These are phyloP conservation scores for Moricandia moricandioides DNA, from an alignment of 345 rosid genomes.

Conservation along the genomic window DNA sequence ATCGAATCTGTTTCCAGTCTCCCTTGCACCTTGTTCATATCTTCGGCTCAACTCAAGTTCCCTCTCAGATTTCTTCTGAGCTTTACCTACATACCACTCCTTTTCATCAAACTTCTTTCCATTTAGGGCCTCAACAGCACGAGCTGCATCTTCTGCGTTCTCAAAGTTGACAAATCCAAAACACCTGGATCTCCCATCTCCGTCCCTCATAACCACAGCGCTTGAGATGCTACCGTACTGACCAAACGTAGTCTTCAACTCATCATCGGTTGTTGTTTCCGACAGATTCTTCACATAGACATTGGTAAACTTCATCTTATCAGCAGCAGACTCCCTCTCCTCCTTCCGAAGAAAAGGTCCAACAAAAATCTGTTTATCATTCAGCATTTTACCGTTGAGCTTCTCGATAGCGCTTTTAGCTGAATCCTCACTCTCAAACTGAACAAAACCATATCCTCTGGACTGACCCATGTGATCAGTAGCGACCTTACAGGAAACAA, in stretches of 20 bases:
- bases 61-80: conserved; percentile 89
- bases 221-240: conserved; percentile 70
- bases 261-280: conserved; percentile 56
- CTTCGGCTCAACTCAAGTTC: conserved; percentile 65
- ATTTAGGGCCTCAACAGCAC: conserved; percentile 81
- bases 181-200: conserved; percentile 78
- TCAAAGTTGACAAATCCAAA: conserved; percentile 98
- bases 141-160: conserved; percentile 79
- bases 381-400: conserved; percentile 65
- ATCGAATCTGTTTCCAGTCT: conserved; percentile 66
- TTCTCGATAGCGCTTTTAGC: conserved; percentile 70
- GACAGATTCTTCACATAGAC: conserved; percentile 78
- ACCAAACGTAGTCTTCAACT: conserved; percentile 55
- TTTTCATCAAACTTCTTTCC: conserved; percentile 76
- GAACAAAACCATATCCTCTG: conserved; percentile 81
- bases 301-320: conserved; percentile 61
- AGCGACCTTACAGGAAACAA: conserved; percentile 77
- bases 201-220: conserved; percentile 69
- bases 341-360: conserved; percentile 80
- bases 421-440: conserved; percentile 67
- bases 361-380: conserved; percentile 73
- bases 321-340: conserved; percentile 58
- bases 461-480: conserved; percentile 72
- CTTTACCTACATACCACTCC: conserved; percentile 96
- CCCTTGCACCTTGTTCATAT: conserved; percentile 74